These are phyloP conservation scores for Vanrija humicola DNA, from an alignment of 1,284 basidiomycete species.

Conservation along the genomic window DNA sequence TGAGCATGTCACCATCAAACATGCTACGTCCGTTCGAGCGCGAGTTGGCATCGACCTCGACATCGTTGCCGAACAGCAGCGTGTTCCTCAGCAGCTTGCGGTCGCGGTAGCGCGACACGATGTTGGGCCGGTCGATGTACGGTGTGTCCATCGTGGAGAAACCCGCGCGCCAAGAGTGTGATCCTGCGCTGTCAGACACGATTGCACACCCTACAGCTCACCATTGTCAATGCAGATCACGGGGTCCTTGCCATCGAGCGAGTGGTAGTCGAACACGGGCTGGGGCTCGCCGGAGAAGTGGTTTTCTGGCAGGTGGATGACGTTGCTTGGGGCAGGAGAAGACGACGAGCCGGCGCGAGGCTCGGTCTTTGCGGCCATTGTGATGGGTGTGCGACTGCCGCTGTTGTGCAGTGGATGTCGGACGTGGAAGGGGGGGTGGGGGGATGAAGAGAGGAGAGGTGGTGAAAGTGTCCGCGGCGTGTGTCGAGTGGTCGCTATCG, in stretches of 20 bases:
- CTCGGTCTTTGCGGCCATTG: constrained; percentile 1
- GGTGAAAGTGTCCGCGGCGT: neutral
- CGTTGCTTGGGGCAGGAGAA: constrained; percentile 14
- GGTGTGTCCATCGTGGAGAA: constrained; percentile 57
- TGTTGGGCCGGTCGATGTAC: constrained; percentile 63
- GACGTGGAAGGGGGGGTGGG: neutral
- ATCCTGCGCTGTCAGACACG: constrained; percentile 50
- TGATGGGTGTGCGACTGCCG: no score
- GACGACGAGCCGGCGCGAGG: constrained; percentile 18
- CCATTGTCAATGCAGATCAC: constrained; percentile 86
- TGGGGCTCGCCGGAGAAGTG: constrained; percentile 24
- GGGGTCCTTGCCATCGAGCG: constrained; percentile 27
- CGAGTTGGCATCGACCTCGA: constrained; percentile 76
- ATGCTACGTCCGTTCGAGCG: constrained; percentile 71
- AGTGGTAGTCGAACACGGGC: constrained; percentile 30
- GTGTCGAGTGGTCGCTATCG: neutral
- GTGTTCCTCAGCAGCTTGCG: constrained; percentile 73
- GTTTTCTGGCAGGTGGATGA: constrained; percentile 34
- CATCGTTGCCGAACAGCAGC: constrained; percentile 75
- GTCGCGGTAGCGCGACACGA: constrained; percentile 81
- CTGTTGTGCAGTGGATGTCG: neutral
- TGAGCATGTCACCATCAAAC: constrained; percentile 84
- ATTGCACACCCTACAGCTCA: constrained; percentile 13
- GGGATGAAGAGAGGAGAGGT: neutral
- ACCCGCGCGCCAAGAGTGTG: constrained; percentile 83